phyloP scores from a whole-genome alignment of 495 filamentous ascomycete species.

The Acidiella bohemica region DNA sequence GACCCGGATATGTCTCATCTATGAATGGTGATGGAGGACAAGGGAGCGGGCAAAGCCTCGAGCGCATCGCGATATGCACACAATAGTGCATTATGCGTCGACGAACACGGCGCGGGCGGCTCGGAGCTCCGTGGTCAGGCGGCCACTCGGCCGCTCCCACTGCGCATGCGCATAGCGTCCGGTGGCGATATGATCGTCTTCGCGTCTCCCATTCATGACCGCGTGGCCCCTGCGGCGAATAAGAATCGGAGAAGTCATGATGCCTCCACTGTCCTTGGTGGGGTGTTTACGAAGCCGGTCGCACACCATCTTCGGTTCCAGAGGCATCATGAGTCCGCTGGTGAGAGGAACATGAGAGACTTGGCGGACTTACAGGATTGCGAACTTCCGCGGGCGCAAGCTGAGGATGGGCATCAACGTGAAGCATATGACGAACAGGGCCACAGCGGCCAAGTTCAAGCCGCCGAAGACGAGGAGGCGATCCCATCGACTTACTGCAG shows the following conservation, averaged over 20 bases:
- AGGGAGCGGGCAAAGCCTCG: too few species aligned
- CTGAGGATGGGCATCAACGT: conserved; percentile 69
- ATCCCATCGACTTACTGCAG: conserved; percentile 91
- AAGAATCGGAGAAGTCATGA: conserved; percentile 2
- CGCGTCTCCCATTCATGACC: not conserved
- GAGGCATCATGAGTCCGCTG: not conserved
- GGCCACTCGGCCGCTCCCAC: conserved; percentile 13
- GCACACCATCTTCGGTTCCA: conserved; percentile 1
- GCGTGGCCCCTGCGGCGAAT: conserved; percentile 4
- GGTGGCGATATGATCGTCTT: conserved; percentile 6
- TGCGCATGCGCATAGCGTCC: conserved; percentile 9
- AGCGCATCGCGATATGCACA: too few species aligned
- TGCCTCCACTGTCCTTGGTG: conserved; percentile 6
- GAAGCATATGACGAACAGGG: conserved; percentile 88
- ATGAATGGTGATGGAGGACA: too few species aligned
- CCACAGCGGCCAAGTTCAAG: conserved; percentile 80
- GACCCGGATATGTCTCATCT: too few species aligned
- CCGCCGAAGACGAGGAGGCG: conserved; percentile 80
- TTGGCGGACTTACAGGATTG: conserved; percentile 67
- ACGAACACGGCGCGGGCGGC: too few species aligned
- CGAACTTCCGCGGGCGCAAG: conserved; percentile 79
- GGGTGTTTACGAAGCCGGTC: conserved; percentile 2
- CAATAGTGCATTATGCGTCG: conserved; percentile 7
- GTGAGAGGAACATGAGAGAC: not conserved
- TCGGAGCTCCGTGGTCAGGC: too few species aligned